phyloP scores from a whole-genome alignment of 2,329 filamentous ascomycete species.

The Aspergillus japonicus region DNA sequence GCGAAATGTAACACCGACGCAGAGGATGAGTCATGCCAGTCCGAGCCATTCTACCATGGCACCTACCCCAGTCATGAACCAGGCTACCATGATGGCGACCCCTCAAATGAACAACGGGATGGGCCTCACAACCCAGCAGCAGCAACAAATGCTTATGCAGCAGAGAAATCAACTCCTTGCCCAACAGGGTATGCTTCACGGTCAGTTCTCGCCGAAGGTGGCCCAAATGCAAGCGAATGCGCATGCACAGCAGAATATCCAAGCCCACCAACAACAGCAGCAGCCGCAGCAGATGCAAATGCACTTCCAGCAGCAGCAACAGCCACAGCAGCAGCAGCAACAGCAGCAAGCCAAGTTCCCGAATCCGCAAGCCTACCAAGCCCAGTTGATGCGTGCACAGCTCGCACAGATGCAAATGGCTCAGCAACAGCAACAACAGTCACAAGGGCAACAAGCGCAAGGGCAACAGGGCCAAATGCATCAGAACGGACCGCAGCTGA shows the following conservation, averaged over 20 bases:
- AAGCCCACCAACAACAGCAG: slow-evolving; percentile 36
- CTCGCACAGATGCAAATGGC: slow-evolving; percentile 40
- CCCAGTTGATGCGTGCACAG: slow-evolving; percentile 40
- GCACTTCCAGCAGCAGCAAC: slow-evolving; percentile 33
- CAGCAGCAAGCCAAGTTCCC: slow-evolving; percentile 27
- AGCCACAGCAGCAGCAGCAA: slow-evolving; percentile 21
- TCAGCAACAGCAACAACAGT: slow-evolving; percentile 35
- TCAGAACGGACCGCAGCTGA: slow-evolving; percentile 36
- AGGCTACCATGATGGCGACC: slow-evolving; percentile 38
- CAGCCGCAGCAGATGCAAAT: slow-evolving; percentile 32
- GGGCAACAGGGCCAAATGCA: slow-evolving; percentile 28
- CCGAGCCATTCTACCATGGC: slow-evolving; percentile 44
- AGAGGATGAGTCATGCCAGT: slow-evolving; percentile 48
- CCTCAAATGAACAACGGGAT: slow-evolving; percentile 40
- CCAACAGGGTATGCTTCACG: slow-evolving; percentile 35
- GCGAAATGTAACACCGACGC: slow-evolving; percentile 48
- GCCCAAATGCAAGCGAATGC: slow-evolving; percentile 45
- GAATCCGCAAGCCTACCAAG: slow-evolving; percentile 38
- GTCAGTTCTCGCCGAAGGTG: slow-evolving; percentile 42
- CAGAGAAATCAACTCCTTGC: slow-evolving; percentile 41
- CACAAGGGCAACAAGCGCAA: slow-evolving; percentile 24
- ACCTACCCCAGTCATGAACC: slow-evolving; percentile 47
- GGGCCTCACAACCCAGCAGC: slow-evolving; percentile 42
- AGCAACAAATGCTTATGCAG: slow-evolving; percentile 37
- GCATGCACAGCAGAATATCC: slow-evolving; percentile 49